Evolutionary conservation across 2,329 filamentous ascomycete genomes (phyloP).

Genomic region (Ascocoryne sarcoides): DNA sequence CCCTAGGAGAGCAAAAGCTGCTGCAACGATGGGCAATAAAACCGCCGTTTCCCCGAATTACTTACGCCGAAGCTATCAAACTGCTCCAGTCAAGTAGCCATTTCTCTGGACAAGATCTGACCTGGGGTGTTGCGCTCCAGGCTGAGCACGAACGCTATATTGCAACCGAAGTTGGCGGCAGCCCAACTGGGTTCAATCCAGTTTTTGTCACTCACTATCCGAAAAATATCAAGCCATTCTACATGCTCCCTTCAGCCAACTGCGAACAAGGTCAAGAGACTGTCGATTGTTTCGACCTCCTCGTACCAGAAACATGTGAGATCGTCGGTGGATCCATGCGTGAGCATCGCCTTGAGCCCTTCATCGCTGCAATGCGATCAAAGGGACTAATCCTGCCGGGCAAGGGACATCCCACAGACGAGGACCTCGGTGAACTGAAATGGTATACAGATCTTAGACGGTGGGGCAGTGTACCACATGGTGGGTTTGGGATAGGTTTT

Average conservation of each 20-base stretch:
- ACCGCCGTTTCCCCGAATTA: constrained; percentile 66
- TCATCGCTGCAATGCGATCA: constrained; percentile 50
- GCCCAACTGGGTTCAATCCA: constrained; percentile 37
- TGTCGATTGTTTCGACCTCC: constrained; percentile 63
- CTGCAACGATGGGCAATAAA: constrained; percentile 66
- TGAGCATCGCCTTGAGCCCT: constrained; percentile 51
- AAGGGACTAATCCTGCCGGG: constrained; percentile 40
- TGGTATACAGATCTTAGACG: constrained; percentile 65
- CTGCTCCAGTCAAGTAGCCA: constrained; percentile 51
- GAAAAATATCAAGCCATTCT: constrained; percentile 84
- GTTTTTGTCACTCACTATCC: constrained; percentile 94
- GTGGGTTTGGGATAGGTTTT: constrained; percentile 65
- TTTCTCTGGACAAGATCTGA: constrained; percentile 58
- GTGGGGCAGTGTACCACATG: constrained; percentile 63
- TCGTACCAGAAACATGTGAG: constrained; percentile 61
- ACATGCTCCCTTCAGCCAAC: constrained; percentile 54
- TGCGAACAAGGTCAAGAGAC: constrained; percentile 31
- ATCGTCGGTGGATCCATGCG: constrained; percentile 62
- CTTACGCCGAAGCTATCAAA: constrained; percentile 70
- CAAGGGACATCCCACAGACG: constrained; percentile 14
- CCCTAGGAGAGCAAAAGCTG: constrained; percentile 36
- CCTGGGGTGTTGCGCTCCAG: constrained; percentile 68
- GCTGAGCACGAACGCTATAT: constrained; percentile 91
- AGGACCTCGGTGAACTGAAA: constrained; percentile 41
- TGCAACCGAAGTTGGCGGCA: constrained; percentile 49